These are phyloP conservation scores for Fusarium duplospermum DNA, from an alignment of 2,329 filamentous ascomycete genomes.

Conservation along the genomic window DNA sequence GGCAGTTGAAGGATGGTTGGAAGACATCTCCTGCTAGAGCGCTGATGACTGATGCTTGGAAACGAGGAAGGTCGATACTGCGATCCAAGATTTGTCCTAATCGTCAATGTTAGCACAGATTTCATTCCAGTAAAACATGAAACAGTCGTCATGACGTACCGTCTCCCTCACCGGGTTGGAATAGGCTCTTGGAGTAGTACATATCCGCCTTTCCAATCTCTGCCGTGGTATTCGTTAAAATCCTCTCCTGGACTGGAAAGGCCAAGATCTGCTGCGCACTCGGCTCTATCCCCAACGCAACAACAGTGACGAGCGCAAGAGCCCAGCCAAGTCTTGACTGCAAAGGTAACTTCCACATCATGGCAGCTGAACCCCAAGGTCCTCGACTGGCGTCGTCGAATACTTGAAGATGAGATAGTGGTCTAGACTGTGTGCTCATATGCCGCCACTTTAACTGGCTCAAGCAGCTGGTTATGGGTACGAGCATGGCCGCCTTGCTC, in stretches of 20 bases:
- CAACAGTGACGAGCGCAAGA: conserved; percentile 8
- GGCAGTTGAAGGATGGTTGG: conserved; percentile 3
- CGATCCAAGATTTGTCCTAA: background rate
- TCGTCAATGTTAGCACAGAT: background rate
- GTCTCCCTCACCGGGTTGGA: background rate
- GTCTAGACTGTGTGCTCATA: background rate
- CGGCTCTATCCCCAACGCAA: conserved; percentile 1
- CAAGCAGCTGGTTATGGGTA: conserved; percentile 8
- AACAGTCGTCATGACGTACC: background rate
- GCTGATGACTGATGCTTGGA: conserved; percentile 5
- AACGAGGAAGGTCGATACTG: background rate
- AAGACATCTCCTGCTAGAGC: background rate
- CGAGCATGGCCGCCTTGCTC: conserved; percentile 6
- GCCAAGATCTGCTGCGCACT: conserved; percentile 20
- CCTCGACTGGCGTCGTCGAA: conserved; percentile 18
- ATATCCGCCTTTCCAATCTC: conserved; percentile 2
- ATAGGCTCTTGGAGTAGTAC: conserved; percentile 5
- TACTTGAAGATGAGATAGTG: background rate
- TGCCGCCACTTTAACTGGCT: conserved; percentile 18
- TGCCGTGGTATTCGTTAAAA: conserved; percentile 1
- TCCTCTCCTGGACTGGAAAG: background rate
- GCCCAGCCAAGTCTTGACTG: conserved; percentile 10
- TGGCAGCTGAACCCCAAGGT: background rate
- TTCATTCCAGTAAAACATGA: background rate
- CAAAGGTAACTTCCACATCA: background rate